A percentile compares a stretch with the other conserved stretches of the same genome.
Evolutionary conservation across 2,329 filamentous ascomycete genomes (phyloP).

Genomic region (Fusarium sp.): DNA sequence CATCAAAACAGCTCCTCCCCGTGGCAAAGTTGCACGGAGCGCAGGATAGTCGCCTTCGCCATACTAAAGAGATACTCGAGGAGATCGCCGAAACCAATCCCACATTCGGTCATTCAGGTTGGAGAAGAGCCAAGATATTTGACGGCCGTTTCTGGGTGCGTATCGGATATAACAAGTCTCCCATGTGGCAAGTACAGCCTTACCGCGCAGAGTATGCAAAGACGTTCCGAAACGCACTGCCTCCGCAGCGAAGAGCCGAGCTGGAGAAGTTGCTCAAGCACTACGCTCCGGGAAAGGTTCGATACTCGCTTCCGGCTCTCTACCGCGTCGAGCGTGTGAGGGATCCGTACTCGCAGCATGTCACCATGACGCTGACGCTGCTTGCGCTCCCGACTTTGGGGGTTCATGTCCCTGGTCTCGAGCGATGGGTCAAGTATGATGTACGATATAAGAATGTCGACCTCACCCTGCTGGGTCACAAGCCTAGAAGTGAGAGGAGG

Average conservation of each 20-base stretch:
- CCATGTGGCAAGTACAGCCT: conserved; percentile 58
- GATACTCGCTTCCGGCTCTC: conserved; percentile 66
- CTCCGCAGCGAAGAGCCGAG: conserved; percentile 44
- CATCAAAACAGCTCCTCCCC: conserved; percentile 51
- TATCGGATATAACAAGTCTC: conserved; percentile 56
- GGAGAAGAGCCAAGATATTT: conserved; percentile 56
- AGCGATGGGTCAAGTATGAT: conserved; percentile 62
- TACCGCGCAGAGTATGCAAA: conserved; percentile 58
- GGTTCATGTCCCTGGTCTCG: conserved; percentile 58
- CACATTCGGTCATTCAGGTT: conserved; percentile 47
- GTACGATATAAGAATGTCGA: conserved; percentile 64
- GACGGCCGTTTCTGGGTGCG: conserved; percentile 73
- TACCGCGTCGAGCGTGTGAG: conserved; percentile 57
- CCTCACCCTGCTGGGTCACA: conserved; percentile 50
- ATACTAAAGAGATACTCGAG: conserved; percentile 11
- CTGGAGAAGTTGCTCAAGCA: conserved; percentile 59
- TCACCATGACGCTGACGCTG: conserved; percentile 52
- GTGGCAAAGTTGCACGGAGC: conserved; percentile 41
- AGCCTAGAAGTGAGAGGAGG: conserved; percentile 24
- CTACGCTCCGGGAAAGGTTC: conserved; percentile 65
- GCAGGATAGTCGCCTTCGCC: conserved; percentile 31
- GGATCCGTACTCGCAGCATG: conserved; percentile 43
- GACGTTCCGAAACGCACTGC: conserved; percentile 59
- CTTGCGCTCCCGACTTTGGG: conserved; percentile 66
- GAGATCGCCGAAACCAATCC: conserved; percentile 15